phyloP scores from a whole-genome alignment of 1,139 yeast genomes.

The Pichia sp. region DNA sequence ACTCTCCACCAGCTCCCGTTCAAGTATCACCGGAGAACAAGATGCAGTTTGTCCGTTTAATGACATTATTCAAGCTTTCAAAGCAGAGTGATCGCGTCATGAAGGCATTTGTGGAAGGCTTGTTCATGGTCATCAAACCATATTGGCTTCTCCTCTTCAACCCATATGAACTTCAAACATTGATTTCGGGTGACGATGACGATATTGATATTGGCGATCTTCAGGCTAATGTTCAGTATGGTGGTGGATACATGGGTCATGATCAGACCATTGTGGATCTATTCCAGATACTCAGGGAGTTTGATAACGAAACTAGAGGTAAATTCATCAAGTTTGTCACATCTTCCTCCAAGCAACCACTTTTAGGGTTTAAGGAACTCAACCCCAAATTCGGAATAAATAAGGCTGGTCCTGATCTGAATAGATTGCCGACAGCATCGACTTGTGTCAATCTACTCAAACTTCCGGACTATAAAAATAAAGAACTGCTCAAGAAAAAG shows the following conservation, averaged over 20 bases:
- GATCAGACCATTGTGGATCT: conserved; percentile 55
- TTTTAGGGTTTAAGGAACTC: conserved; percentile 73
- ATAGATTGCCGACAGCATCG: conserved; percentile 80
- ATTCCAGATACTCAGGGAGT: conserved; percentile 73
- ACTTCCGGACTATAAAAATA: conserved; percentile 73
- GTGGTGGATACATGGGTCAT: conserved; percentile 49
- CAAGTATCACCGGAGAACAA: conserved; percentile 48
- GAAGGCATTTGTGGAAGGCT: conserved; percentile 60
- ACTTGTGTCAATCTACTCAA: conserved; percentile 88
- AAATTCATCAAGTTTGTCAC: conserved; percentile 80
- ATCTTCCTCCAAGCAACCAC: conserved; percentile 85
- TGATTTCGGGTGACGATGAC: conserved; percentile 75
- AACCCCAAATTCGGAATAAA: conserved; percentile 77
- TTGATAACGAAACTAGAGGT: conserved; percentile 52
- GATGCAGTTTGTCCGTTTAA: conserved; percentile 66
- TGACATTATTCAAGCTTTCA: conserved; percentile 77
- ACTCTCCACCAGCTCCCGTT: neutral
- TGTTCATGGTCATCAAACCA: conserved; percentile 59
- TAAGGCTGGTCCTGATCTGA: conserved; percentile 48
- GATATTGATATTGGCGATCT: conserved; percentile 70
- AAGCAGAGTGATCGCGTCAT: conserved; percentile 53
- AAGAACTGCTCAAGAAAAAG: conserved; percentile 50
- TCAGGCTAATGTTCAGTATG: conserved; percentile 52
- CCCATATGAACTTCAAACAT: conserved; percentile 71
- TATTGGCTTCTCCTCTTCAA: conserved; percentile 83